Evolutionary conservation across 2,329 filamentous ascomycete species (phyloP).

Genomic region (Parastagonospora nodorum): DNA sequence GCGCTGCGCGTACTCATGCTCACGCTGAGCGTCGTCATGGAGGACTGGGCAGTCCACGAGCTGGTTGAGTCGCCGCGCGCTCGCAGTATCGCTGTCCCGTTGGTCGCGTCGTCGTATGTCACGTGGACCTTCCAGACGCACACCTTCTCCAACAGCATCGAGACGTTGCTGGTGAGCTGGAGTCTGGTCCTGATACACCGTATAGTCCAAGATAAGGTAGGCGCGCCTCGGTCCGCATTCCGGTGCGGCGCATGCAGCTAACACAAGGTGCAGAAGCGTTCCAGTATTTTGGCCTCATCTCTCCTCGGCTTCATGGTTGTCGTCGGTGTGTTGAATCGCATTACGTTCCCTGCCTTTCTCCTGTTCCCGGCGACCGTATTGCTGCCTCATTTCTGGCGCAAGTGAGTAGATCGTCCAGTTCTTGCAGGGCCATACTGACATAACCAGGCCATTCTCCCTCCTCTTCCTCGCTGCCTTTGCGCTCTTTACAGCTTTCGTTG

Average conservation of each 20-base stretch:
- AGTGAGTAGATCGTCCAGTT: slow-evolving; percentile 58
- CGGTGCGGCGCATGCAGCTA: slow-evolving; percentile 35
- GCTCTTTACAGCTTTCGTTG: slow-evolving; percentile 70
- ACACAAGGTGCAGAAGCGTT: slow-evolving; percentile 64
- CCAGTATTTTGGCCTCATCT: slow-evolving; percentile 75
- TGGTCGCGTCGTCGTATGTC: slow-evolving; percentile 95
- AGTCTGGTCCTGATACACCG: slow-evolving; percentile 88
- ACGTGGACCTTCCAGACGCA: slow-evolving; percentile 99
- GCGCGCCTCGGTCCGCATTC: slow-evolving; percentile 40
- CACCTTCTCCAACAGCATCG: slow-evolving; percentile 96
- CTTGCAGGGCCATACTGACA: slow-evolving; percentile 7
- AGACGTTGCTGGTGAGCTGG: slow-evolving; percentile 92
- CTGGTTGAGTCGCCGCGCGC: slow-evolving; percentile 74
- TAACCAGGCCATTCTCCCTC: slow-evolving; percentile 61
- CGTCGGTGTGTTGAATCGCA: slow-evolving; percentile 92
- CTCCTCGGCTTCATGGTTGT: slow-evolving; percentile 81
- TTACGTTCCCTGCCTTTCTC: slow-evolving; percentile 94
- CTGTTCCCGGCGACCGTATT: slow-evolving; percentile 81
- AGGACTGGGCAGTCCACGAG: slow-evolving; percentile 97
- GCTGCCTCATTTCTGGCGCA: slow-evolving; percentile 82
- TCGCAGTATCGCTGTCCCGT: slow-evolving; percentile 75
- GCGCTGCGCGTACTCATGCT: slow-evolving; percentile 90
- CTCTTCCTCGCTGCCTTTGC: slow-evolving; percentile 68
- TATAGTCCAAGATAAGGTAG: slow-evolving; percentile 78
- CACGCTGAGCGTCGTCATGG: slow-evolving; percentile 89